Conservation (phyloP, 768 basidiomycete species). For the Lactifluus hygrophoroides region DNA sequence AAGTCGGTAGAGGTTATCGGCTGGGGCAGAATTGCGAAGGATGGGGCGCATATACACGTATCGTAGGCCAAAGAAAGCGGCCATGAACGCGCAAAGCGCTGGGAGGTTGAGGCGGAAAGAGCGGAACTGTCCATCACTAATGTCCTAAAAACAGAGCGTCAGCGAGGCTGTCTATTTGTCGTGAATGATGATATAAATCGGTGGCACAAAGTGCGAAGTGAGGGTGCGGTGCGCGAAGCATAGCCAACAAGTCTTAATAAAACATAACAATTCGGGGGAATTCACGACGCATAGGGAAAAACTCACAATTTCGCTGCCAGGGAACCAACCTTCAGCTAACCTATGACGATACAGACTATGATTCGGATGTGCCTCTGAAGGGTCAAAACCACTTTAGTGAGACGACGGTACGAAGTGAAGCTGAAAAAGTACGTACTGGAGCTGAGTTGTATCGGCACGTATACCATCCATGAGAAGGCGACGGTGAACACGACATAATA, state of each 20-base stretch:
- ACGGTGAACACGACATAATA: conserved; percentile 57
- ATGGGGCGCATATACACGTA: conserved; percentile 34
- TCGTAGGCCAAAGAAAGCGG: conserved; percentile 50
- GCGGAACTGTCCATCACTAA: conserved; percentile 86
- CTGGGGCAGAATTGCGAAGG: conserved; percentile 23
- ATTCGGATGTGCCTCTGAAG: conserved; percentile 64
- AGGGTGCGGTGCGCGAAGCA: background rate
- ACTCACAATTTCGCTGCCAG: conserved; percentile 62
- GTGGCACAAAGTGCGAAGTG: background rate
- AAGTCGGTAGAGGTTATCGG: conserved; percentile 33
- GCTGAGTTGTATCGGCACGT: conserved; percentile 67
- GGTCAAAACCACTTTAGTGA: background rate
- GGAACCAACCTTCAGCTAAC: conserved; percentile 73
- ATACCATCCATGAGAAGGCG: conserved; percentile 66
- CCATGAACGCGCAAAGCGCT: conserved; percentile 42
- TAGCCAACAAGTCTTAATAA: background rate
- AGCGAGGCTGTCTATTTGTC: background rate
- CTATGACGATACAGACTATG: conserved; percentile 48
- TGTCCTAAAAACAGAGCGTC: conserved; percentile 52
- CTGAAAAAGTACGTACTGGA: conserved; percentile 45
- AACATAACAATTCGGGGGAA: background rate
- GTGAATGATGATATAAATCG: background rate
- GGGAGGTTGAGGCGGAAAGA: conserved; percentile 77
- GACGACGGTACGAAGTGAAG: background rate
- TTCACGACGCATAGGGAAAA: background rate